These are phyloP conservation scores for Monoraphidium neglectum DNA, from an alignment of 139 green algal species.

Conservation along the genomic window DNA sequence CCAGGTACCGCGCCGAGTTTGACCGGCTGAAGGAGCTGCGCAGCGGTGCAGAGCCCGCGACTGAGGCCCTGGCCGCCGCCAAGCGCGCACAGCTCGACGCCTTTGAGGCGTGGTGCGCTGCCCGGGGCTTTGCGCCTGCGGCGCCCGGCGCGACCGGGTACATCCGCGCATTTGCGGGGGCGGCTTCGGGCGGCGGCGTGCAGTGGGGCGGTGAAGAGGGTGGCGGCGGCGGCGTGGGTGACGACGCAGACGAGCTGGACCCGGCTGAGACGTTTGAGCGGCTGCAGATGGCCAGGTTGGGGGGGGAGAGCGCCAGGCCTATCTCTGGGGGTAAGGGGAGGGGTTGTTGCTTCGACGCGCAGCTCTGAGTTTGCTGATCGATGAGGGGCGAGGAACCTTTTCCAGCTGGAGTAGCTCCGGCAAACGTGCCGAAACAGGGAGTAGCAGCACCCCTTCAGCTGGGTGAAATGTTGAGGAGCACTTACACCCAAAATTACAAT, in stretches of 20 bases:
- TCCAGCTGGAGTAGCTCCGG: no score
- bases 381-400: no score
- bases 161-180: not conserved
- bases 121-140: not conserved
- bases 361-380: no score
- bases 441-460: no score
- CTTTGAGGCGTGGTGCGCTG: constrained; percentile 59
- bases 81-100: constrained; percentile 55
- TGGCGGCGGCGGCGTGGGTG: constrained; percentile 17
- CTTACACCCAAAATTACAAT: no score
- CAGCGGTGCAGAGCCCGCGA: constrained; percentile 34
- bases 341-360: no score
- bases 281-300: constrained; percentile 7
- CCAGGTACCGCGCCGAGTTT: constrained; percentile 55
- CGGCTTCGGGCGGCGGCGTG: not conserved
- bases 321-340: no score
- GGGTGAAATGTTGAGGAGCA: no score
- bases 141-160: not conserved
- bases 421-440: no score
- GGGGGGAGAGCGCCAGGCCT: no score
- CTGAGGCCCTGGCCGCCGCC: constrained; percentile 40
- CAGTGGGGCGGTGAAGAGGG: not conserved
- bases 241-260: constrained; percentile 53
- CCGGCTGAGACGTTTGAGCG: constrained; percentile 65
- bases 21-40: constrained; percentile 58